Percentiles rank a stretch among this genome's conserved stretches.
phyloP scores from a whole-genome alignment of 2,329 filamentous ascomycete species.

The Colletotrichum truncatum region DNA sequence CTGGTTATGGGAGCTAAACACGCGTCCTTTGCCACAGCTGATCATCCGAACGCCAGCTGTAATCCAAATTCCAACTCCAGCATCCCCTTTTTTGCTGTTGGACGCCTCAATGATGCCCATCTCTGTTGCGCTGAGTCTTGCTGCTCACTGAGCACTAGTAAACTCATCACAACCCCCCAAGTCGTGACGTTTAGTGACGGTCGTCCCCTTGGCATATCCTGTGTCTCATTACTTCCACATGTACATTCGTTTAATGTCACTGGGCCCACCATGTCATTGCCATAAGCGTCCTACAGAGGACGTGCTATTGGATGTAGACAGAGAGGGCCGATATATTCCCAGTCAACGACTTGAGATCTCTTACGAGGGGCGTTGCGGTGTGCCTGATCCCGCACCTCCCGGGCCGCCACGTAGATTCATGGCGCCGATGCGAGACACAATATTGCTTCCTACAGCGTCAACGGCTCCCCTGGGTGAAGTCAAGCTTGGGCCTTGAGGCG shows the following conservation, averaged over 20 bases:
- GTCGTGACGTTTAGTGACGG: background rate
- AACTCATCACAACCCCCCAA: background rate
- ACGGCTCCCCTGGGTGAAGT: conserved; percentile 89
- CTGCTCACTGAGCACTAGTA: background rate
- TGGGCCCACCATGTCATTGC: background rate
- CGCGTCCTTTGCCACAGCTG: conserved; percentile 22
- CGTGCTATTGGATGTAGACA: background rate
- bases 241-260: background rate
- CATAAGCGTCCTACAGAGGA: too few relatives aligned
- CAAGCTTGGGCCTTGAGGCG: conserved; percentile 80
- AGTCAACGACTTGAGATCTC: too few relatives aligned
- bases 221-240: conserved; percentile 4
- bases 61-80: background rate
- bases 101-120: background rate
- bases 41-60: conserved; percentile 7
- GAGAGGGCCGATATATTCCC: background rate
- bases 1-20: background rate
- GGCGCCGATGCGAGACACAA: conserved; percentile 86
- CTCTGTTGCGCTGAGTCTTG: background rate
- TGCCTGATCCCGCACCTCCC: conserved; percentile 25
- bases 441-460: conserved; percentile 90
- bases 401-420: conserved; percentile 72
- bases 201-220: background rate
- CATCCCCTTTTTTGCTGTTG: background rate
- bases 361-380: conserved; percentile 17